phyloP scores from a whole-genome alignment of 352 stramenopile species.

The Thalassiosira sp. region DNA sequence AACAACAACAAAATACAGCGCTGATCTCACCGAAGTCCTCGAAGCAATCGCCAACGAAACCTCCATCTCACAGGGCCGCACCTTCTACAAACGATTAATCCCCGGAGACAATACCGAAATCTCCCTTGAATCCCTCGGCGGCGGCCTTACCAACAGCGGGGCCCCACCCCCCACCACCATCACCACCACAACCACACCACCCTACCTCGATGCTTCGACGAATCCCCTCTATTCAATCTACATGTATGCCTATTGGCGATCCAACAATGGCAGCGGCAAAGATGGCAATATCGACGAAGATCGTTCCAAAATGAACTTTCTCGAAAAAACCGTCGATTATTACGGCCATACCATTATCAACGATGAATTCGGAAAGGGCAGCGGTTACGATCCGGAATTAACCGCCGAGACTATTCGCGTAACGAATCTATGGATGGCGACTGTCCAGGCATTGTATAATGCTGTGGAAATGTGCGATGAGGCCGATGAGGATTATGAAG shows the following conservation, averaged over 20 bases:
- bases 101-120: background rate
- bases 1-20: conserved; percentile 8
- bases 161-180: background rate
- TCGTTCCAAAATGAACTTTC: conserved; percentile 56
- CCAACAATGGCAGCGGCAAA: conserved; percentile 22
- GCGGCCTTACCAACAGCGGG: background rate
- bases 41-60: conserved; percentile 17
- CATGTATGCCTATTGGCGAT: conserved; percentile 45
- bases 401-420: conserved; percentile 63
- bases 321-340: conserved; percentile 53
- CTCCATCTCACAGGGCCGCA: background rate
- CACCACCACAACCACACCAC: background rate
- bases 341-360: conserved; percentile 77
- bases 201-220: conserved; percentile 9
- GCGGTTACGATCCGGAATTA: conserved; percentile 34
- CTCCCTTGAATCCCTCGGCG: conserved; percentile 20
- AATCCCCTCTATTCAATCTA: conserved; percentile 51
- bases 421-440: conserved; percentile 75
- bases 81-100: background rate
- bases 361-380: conserved; percentile 71
- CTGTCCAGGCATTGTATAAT: conserved; percentile 63
- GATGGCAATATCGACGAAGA: background rate
- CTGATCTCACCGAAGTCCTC: conserved; percentile 25
- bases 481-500: background rate
- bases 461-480: conserved; percentile 57